These are phyloP conservation scores for Silybum marianum DNA, from an alignment of 129 eudicot genomes.

Conservation along the genomic window DNA sequence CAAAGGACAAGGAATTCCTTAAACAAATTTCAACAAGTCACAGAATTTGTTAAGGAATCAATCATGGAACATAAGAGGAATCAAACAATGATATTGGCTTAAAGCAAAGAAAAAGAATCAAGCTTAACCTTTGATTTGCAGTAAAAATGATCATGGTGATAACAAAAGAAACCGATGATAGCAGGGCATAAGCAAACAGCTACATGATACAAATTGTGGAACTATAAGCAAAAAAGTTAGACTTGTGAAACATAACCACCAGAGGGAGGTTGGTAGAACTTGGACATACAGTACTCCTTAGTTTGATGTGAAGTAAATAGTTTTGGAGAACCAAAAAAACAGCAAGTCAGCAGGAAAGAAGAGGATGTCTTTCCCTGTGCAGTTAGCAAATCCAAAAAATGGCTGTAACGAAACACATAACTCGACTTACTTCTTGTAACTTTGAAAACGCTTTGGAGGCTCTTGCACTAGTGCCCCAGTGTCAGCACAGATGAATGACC, in stretches of 20 bases:
- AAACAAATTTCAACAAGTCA: background rate
- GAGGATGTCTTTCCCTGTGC: background rate
- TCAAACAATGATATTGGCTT: too few species aligned
- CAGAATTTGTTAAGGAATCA: background rate
- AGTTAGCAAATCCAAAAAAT: background rate
- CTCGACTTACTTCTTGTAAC: conserved; percentile 68
- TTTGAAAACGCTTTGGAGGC: conserved; percentile 67
- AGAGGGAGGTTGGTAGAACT: background rate
- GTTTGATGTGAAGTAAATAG: background rate
- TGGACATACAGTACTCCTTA: background rate
- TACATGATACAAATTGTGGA: background rate
- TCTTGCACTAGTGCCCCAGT: conserved; percentile 83
- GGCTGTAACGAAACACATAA: background rate
- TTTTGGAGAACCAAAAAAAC: background rate
- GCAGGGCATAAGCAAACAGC: background rate
- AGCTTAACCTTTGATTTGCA: background rate
- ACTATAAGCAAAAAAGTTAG: background rate
- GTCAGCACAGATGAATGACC: conserved; percentile 91
- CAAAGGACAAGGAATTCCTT: background rate
- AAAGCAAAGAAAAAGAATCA: too few species aligned
- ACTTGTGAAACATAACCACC: background rate
- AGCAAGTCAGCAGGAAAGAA: background rate
- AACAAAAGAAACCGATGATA: background rate
- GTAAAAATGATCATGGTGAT: background rate
- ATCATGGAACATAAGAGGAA: too few species aligned